Evolutionary conservation across 176 grass and related monocot species (phyloP).

Genomic region (Eragrostis nindensis): DNA sequence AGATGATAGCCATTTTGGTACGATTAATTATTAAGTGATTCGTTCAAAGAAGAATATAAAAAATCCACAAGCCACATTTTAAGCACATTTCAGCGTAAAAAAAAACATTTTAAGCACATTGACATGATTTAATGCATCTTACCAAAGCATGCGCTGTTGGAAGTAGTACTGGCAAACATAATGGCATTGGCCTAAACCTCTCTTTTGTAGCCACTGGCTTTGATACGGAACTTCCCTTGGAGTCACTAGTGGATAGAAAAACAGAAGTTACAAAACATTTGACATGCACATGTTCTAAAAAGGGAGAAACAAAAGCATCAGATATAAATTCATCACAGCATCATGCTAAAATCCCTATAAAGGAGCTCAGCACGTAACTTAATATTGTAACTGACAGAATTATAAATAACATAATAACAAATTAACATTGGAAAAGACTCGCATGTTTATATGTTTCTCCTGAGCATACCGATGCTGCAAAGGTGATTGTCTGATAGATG

Average conservation of each 20-base stretch:
- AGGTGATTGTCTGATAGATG: background rate
- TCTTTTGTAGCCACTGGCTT: constrained; percentile 67
- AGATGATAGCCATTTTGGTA: background rate
- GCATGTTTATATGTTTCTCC: no score
- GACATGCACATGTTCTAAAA: constrained; percentile 17
- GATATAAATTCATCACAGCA: constrained; percentile 17
- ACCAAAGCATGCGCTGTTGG: constrained; percentile 91
- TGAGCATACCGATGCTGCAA: background rate
- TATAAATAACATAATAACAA: constrained; percentile 13
- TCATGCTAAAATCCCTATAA: background rate
- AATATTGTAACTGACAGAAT: background rate
- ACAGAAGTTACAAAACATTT: constrained; percentile 30
- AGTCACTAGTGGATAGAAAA: constrained; percentile 56
- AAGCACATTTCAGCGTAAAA: background rate
- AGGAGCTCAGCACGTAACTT: background rate
- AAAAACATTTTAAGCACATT: constrained; percentile 6
- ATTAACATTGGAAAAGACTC: no score
- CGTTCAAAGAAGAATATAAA: constrained; percentile 29
- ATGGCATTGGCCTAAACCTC: constrained; percentile 87
- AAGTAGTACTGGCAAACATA: constrained; percentile 83
- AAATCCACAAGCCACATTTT: constrained; percentile 19
- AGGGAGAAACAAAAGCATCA: constrained; percentile 15
- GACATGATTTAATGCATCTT: constrained; percentile 39
- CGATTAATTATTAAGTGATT: constrained; percentile 26
- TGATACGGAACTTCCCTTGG: constrained; percentile 58